These are phyloP conservation scores for Cryptosporidium meleagridis DNA, from an alignment of 169 alveolate genomes.

Conservation along the genomic window DNA sequence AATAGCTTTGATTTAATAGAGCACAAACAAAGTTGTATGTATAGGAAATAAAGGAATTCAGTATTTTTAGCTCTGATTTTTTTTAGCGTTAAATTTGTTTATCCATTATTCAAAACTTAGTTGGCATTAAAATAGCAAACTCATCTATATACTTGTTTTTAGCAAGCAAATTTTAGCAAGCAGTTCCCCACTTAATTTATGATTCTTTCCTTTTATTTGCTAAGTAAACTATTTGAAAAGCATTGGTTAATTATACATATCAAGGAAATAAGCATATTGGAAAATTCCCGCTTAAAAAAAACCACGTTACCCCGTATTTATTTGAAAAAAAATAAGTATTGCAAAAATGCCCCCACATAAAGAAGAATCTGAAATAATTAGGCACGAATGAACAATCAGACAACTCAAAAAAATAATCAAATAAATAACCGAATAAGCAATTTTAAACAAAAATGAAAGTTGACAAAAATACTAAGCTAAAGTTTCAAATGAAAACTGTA, in stretches of 20 bases:
- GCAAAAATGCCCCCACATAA: neutral
- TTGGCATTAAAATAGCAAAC: neutral
- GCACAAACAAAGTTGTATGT: neutral
- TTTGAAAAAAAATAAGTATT: neutral
- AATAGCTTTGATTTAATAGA: neutral
- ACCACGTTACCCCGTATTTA: neutral
- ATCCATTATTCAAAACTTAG: neutral
- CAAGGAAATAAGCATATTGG: neutral
- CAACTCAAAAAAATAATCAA: no score
- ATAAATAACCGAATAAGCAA: no score
- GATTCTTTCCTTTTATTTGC: neutral
- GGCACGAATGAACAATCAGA: neutral
- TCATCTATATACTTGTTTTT: constrained; percentile 2
- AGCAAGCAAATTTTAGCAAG: neutral
- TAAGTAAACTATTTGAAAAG: neutral
- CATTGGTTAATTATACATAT: neutral
- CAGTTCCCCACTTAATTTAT: constrained; percentile 20
- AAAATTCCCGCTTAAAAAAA: neutral
- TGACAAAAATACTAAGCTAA: neutral
- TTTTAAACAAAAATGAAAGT: no score
- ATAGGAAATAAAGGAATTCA: neutral
- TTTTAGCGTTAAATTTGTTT: neutral
- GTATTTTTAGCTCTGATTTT: neutral
- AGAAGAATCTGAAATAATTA: neutral
- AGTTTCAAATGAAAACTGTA: neutral